Base-by-base conservation (phyloP, 306 rosid genomes). In the Cucurbita argyrosperma region DNA sequence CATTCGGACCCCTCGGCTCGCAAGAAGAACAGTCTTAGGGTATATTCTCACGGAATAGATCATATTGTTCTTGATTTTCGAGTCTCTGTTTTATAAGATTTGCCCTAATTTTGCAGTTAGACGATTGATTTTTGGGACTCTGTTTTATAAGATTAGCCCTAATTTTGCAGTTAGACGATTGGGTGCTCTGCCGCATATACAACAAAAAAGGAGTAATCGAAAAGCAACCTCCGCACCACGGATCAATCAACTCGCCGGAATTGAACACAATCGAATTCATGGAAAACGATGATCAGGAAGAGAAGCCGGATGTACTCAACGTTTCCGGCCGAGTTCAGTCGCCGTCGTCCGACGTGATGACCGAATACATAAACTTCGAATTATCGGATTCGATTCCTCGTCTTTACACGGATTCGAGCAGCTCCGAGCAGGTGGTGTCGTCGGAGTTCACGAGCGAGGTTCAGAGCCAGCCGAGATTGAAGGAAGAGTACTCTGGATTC, bases 101-200 rank as follows among this genome's bases (percentile, higher is more conserved):
- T 1, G 3, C 35, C 35, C 35, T 79, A 76, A 54, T 86, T 84
- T 78, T 88, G 70, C 96, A 95, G 99, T 79, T 95, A 53, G 99
- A 95, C 69, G 99, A 95, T 73, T 95, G 96, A 50, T 50, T 14
- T 13, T 50, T 46, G 3, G 4, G 4, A 1, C 47, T 43, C 45
- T 42, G 8, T 43, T 43, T 7, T 8, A 0, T 43, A 30, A 30
- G 35, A 30, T 30, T 30, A 30, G 35, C 35, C 35, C 35, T 79
- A 76, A 54, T 86, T 84, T 78, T 88, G 70, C 96, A 95, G 99
- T 79, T 95, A 53, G 99, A 95, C 69, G 99, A 95, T 73, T 95
- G 96, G 99, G 99, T 91, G 21, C 86, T 91, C 13, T 95, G 99
- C 74, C 96, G 99, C 3, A 91, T 95, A 71, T 95, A 95, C 88